Conservation (phyloP, 2,329 filamentous ascomycete species). For the Cryphonectria radicalis region DNA sequence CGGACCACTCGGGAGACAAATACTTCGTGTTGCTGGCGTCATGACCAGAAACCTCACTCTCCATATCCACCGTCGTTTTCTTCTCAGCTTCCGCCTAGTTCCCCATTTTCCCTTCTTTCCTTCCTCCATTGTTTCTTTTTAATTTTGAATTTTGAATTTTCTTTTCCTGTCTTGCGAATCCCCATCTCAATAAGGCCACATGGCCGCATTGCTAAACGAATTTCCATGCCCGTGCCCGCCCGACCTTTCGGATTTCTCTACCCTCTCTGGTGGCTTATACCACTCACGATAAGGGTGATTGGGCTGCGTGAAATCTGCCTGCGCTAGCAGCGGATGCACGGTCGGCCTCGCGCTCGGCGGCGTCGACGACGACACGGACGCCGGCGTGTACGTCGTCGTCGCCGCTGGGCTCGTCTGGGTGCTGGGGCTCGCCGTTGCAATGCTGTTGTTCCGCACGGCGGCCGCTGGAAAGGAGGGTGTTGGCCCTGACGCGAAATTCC, state of each 20-base stretch:
- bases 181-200: conserved; percentile 24
- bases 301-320: conserved; percentile 75
- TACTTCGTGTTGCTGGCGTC: not conserved
- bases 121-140: not conserved
- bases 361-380: conserved; percentile 21
- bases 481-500: not conserved
- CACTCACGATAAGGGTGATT: conserved; percentile 82
- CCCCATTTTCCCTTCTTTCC: not conserved
- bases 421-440: conserved; percentile 15
- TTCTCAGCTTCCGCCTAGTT: too few species aligned
- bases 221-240: not conserved
- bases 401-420: conserved; percentile 26
- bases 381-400: conserved; percentile 23
- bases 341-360: conserved; percentile 44
- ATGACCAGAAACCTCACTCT: not conserved
- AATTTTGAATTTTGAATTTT: not conserved
- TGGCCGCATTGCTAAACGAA: conserved; percentile 17
- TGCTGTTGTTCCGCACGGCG: conserved; percentile 13
- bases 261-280: conserved; percentile 71
- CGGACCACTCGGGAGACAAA: not conserved
- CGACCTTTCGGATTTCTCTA: conserved; percentile 34
- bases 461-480: not conserved
- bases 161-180: too few species aligned
- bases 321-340: conserved; percentile 70
- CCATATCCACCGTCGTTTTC: not conserved